Conservation (phyloP, 2,329 filamentous ascomycete genomes). For the Epicoccum nigrum region DNA sequence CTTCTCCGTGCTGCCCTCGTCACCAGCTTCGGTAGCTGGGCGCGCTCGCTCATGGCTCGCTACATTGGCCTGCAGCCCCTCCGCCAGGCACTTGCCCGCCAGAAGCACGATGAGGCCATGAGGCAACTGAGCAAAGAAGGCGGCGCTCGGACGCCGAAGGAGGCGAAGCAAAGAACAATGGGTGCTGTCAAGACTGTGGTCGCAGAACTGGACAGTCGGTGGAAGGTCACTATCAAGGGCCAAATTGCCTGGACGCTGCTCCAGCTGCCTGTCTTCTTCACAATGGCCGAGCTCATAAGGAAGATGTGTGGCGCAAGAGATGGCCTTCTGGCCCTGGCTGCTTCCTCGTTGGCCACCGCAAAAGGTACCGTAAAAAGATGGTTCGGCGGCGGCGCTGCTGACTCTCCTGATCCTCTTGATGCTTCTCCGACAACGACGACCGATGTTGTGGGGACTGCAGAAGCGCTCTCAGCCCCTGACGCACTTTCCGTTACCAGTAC, state of each 20-base stretch:
- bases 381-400: neutral
- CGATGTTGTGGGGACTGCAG: neutral
- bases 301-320: constrained; percentile 41
- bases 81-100: constrained; percentile 36
- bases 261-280: constrained; percentile 46
- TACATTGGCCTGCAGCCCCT: constrained; percentile 53
- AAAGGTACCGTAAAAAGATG: constrained; percentile 5
- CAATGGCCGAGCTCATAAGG: constrained; percentile 46
- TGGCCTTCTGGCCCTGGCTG: constrained; percentile 38
- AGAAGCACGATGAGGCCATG: constrained; percentile 30
- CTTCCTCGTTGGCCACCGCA: constrained; percentile 20
- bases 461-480: neutral
- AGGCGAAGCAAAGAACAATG: constrained; percentile 19
- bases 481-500: neutral
- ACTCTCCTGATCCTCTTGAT: neutral
- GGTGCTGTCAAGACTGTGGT: constrained; percentile 30
- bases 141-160: constrained; percentile 28
- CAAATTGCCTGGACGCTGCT: constrained; percentile 38
- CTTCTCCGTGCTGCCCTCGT: constrained; percentile 56
- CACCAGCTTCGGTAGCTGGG: constrained; percentile 53
- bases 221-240: constrained; percentile 34
- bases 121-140: constrained; percentile 17
- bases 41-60: constrained; percentile 48
- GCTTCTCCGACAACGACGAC: neutral
- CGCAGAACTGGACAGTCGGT: constrained; percentile 34